Evolutionary conservation across 2,329 filamentous ascomycete genomes (phyloP), one percentile per base, ranked within the genome.

Genomic region (Trichoderma sp.): DNA sequence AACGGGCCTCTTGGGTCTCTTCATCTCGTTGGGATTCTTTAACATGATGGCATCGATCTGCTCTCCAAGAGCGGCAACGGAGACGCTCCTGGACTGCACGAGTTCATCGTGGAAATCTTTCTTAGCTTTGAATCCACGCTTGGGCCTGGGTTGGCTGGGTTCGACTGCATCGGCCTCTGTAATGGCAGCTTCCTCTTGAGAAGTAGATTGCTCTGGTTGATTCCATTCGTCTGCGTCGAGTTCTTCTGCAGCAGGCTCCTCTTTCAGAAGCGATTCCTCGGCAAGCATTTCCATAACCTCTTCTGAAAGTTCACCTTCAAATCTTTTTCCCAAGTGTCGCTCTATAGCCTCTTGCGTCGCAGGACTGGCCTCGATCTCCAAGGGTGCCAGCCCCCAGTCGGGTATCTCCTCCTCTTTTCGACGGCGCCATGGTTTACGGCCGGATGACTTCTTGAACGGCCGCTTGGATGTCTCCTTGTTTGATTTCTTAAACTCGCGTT

Each of bases 11-110:
- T 68, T 76, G 9, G 73, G 23, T 6, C 47, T 72, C 55, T 70
- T 76, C 72, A 80, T 73, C 58, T 75, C 76, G 26, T 82, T 79
- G 8, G 81, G 80, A 57, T 82, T 81, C 28, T 80, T 79, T 65
- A 88, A 79, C 43, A 89, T 80, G 59, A 89, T 83, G 28, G 85
- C 84, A 17, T 84, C 80, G 13, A 83, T 82, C 3, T 77, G 78
- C 36, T 76, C 71, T 23, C 82, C 82, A 4, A 84, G 78, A 1
- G 81, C 80, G 4, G 76, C 74, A 17, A 81, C 75, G 1, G 77
- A 78, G 6, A 84, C 73, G 30, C 74, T 72, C n/a, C 77, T 74
- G 28, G 79, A 76, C 4, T 76, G 75, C 1, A 82, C 62, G 15
- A 81, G 76, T 4, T 72, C 72, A 69, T 81, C 74, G 7, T 72